Conservation (phyloP, 2,329 filamentous ascomycete genomes). For the Hypoxylon sp. region DNA sequence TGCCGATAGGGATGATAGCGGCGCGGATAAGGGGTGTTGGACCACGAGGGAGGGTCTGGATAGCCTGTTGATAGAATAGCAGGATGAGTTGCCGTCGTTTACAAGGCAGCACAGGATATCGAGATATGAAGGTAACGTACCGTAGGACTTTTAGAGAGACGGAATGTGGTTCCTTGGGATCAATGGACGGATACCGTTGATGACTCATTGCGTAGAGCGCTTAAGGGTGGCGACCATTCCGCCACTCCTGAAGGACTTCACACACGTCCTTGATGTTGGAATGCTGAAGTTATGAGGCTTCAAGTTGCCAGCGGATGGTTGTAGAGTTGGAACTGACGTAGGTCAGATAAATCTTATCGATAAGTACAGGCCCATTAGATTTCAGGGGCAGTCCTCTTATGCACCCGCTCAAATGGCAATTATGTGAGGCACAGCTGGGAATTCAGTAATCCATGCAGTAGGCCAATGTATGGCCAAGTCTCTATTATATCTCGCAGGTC, state of each 20-base stretch:
- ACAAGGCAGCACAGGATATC: neutral
- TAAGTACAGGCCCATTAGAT: constrained; percentile 8
- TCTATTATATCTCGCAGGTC: neutral
- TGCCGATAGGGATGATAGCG: constrained; percentile 56
- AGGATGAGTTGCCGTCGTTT: neutral
- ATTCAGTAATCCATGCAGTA: neutral
- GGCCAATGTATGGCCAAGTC: neutral
- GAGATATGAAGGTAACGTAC: constrained; percentile 53
- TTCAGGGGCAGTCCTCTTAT: too few relatives aligned
- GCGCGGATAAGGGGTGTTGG: constrained; percentile 72
- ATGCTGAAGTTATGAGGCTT: neutral
- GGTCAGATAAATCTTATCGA: constrained; percentile 26
- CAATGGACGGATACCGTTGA: constrained; percentile 67
- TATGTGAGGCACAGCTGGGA: neutral
- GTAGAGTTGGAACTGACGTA: constrained; percentile 36
- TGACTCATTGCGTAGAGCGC: constrained; percentile 62
- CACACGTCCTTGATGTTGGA: constrained; percentile 9
- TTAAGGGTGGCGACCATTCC: constrained; percentile 7
- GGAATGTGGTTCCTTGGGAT: constrained; percentile 79
- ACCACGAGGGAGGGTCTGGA: constrained; percentile 82
- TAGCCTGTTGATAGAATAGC: constrained; percentile 64
- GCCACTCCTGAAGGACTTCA: constrained; percentile 4
- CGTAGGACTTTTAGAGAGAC: constrained; percentile 82
- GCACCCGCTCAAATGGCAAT: neutral
- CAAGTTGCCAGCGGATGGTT: neutral